A percentile compares a stretch with the other conserved stretches of the same genome.
Evolutionary conservation across 768 basidiomycete genomes (phyloP).

Genomic region (Dioszegia crocea): DNA sequence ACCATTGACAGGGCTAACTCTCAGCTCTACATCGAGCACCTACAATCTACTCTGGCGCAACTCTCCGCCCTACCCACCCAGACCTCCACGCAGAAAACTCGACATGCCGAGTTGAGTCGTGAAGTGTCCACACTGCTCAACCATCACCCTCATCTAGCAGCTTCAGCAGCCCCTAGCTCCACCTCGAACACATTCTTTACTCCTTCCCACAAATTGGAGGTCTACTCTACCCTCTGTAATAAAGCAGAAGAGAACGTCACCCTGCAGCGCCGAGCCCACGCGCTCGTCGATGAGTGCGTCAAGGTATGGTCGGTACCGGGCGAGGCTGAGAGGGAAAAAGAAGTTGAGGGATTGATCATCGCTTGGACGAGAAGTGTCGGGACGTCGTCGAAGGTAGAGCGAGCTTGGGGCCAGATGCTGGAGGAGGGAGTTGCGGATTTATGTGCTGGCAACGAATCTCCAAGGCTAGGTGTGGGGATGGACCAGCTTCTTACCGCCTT

Average conservation of each 20-base stretch:
- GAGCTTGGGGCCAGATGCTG: conserved; percentile 20
- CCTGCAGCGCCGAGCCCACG: conserved; percentile 9
- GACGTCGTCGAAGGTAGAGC: conserved; percentile 14
- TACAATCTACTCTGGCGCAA: conserved; percentile 31
- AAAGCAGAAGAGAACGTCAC: conserved; percentile 4
- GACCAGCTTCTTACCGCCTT: conserved; percentile 17
- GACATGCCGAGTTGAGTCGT: conserved; percentile 26
- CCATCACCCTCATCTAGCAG: conserved; percentile 29
- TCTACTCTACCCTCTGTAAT: conserved; percentile 21
- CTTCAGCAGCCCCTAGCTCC: conserved; percentile 12
- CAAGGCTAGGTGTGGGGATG: conserved; percentile 23
- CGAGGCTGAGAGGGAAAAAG: conserved; percentile 31
- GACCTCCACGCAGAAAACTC: conserved; percentile 8
- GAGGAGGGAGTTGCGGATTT: conserved; percentile 32
- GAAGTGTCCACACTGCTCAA: conserved; percentile 15
- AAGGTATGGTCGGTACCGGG: conserved; percentile 42
- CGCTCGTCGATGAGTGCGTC: conserved; percentile 38
- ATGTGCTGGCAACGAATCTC: conserved; percentile 12
- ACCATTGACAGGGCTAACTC: too few relatives aligned
- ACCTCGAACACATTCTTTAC: conserved; percentile 22
- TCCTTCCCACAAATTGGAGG: conserved; percentile 28
- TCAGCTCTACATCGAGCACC: conserved; percentile 39
- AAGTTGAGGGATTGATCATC: conserved; percentile 31
- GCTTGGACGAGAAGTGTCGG: conserved; percentile 36
- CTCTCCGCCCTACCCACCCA: conserved; percentile 24